phyloP scores from a whole-genome alignment of 768 basidiomycete genomes.

The Podaxis pistillaris region DNA sequence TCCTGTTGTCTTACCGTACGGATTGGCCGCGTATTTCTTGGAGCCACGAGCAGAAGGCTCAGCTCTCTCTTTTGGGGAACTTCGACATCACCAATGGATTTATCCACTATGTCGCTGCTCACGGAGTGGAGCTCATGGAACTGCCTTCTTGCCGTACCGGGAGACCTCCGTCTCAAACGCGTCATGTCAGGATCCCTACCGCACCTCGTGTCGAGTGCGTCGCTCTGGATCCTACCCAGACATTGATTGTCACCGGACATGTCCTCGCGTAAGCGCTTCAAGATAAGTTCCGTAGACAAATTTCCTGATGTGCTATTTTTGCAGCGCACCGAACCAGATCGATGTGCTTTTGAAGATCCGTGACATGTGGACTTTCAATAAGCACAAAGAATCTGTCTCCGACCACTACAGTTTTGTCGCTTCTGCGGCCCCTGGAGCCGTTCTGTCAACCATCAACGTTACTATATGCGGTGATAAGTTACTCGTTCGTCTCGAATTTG shows the following conservation, averaged over 20 bases:
- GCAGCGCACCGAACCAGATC: constrained; percentile 38
- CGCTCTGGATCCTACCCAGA: constrained; percentile 43
- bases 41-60: constrained; percentile 46
- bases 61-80: constrained; percentile 35
- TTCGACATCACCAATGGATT: constrained; percentile 40
- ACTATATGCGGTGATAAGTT: constrained; percentile 43
- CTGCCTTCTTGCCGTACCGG: constrained; percentile 48
- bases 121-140: constrained; percentile 44
- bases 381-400: constrained; percentile 33
- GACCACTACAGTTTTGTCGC: constrained; percentile 14
- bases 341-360: constrained; percentile 51
- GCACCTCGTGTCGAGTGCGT: constrained; percentile 41
- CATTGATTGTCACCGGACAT: constrained; percentile 43
- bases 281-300: background rate
- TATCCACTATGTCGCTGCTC: constrained; percentile 41
- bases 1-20: constrained; percentile 43
- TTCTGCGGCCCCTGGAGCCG: constrained; percentile 29
- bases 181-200: constrained; percentile 44
- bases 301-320: constrained; percentile 18
- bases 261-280: constrained; percentile 33
- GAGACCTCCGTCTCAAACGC: constrained; percentile 40
- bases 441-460: constrained; percentile 32
- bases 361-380: constrained; percentile 53
- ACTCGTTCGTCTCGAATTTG: constrained; percentile 40
- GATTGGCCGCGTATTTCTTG: constrained; percentile 49